Conservation (phyloP, 1,139 yeast genomes). For the Candida mesenterica region DNA sequence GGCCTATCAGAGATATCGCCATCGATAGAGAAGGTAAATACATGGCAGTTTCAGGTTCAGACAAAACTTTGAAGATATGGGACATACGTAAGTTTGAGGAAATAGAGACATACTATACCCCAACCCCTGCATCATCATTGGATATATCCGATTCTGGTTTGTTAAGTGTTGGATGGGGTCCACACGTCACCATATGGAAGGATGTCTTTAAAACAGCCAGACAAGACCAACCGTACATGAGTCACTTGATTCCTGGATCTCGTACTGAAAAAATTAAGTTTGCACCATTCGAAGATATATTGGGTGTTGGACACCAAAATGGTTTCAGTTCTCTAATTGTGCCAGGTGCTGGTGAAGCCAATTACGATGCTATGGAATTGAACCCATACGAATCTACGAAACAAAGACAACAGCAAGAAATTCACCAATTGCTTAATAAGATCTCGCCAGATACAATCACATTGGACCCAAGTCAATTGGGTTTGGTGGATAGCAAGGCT, state of each 20-base stretch:
- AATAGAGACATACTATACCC: conserved; percentile 70
- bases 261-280: conserved; percentile 65
- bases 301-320: conserved; percentile 80
- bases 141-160: conserved; percentile 87
- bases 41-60: conserved; percentile 93
- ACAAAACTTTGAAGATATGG: conserved; percentile 85
- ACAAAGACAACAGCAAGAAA: conserved; percentile 94
- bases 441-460: conserved; percentile 90
- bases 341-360: conserved; percentile 99
- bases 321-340: conserved; percentile 81
- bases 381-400: conserved; percentile 91
- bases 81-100: conserved; percentile 83
- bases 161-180: conserved; percentile 89
- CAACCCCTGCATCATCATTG: conserved; percentile 81
- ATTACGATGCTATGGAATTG: conserved; percentile 88
- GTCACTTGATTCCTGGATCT: conserved; percentile 79
- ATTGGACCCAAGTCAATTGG: conserved; percentile 85
- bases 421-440: conserved; percentile 80
- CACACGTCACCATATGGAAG: conserved; percentile 89
- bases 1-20: conserved; percentile 85
- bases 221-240: conserved; percentile 86
- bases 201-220: conserved; percentile 56
- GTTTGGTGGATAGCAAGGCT: conserved; percentile 76
- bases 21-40: conserved; percentile 89
- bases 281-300: conserved; percentile 94